A percentile compares a stretch with the other conserved stretches of the same genome.
phyloP scores from a whole-genome alignment of 202 grass and related monocot genomes.

The Cymbopogon flexuosus region DNA sequence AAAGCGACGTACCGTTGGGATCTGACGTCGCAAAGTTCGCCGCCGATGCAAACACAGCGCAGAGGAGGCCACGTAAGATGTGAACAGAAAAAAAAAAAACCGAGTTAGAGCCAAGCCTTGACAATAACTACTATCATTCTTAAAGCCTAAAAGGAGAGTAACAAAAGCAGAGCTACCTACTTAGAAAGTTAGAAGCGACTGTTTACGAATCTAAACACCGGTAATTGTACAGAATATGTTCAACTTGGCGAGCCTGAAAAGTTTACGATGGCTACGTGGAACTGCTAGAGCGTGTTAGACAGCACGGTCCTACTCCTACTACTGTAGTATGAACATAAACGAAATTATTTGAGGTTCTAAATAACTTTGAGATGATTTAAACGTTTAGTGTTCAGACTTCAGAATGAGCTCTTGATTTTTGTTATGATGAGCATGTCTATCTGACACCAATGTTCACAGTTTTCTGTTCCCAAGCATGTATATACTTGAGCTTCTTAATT shows the following conservation, averaged over 20 bases:
- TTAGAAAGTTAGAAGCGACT: background rate
- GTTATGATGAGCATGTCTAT: background rate
- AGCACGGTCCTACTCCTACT: background rate
- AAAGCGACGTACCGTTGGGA: slow-evolving; percentile 54
- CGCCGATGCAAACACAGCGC: background rate
- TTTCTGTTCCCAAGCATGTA: background rate
- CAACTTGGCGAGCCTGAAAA: background rate
- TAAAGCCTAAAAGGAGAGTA: background rate
- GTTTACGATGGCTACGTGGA: background rate
- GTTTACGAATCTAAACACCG: background rate
- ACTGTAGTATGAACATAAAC: background rate
- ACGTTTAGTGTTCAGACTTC: background rate
- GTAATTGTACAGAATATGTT: background rate
- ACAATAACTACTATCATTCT: background rate
- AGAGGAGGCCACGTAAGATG: background rate
- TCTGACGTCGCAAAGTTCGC: slow-evolving; percentile 35
- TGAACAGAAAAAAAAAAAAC: background rate
- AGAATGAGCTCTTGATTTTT: background rate
- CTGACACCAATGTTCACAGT: background rate
- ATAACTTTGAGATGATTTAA: background rate
- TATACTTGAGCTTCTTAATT: background rate
- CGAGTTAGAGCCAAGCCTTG: slow-evolving; percentile 18
- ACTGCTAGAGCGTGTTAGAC: background rate
- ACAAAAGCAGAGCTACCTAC: background rate
- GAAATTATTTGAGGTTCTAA: background rate